phyloP scores from a whole-genome alignment of 164 flowering plant genomes.

The Nymphaea colorata region DNA sequence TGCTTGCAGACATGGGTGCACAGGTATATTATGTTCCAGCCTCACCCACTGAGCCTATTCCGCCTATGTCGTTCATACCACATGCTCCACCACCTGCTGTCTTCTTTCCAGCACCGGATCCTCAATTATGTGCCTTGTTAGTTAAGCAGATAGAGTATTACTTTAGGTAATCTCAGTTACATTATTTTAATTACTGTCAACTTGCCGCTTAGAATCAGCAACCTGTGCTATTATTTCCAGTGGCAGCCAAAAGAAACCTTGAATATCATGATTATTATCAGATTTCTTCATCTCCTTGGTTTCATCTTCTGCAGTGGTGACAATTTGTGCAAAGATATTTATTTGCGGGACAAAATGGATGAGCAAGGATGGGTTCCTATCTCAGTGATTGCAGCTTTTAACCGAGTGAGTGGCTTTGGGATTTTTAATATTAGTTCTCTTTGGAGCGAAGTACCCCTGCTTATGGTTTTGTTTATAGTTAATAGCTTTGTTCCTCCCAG shows the following conservation, averaged over 20 bases:
- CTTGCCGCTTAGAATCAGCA: too few relatives aligned
- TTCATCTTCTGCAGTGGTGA: slow-evolving; percentile 42
- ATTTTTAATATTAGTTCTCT: too few relatives aligned
- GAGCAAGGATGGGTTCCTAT: slow-evolving; percentile 87
- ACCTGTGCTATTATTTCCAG: neutral
- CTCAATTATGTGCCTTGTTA: slow-evolving; percentile 33
- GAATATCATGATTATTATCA: neutral
- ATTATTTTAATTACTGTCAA: too few relatives aligned
- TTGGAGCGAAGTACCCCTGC: too few relatives aligned
- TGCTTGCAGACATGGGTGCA: neutral
- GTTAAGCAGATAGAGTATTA: slow-evolving; percentile 85
- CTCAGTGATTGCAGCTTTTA: slow-evolving; percentile 63
- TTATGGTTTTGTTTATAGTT: too few relatives aligned
- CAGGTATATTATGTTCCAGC: neutral
- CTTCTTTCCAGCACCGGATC: slow-evolving; percentile 34
- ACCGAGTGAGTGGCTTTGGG: slow-evolving; percentile 32
- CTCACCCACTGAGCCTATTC: neutral
- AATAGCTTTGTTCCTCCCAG: too few relatives aligned
- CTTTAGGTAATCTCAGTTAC: slow-evolving; percentile 51
- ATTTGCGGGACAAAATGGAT: slow-evolving; percentile 71
- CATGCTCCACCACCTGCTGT: slow-evolving; percentile 14
- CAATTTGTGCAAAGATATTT: slow-evolving; percentile 63
- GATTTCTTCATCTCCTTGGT: neutral
- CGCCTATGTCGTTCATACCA: neutral
- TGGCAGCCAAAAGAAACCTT: neutral